Percentiles rank a stretch among this genome's conserved stretches.
These are phyloP conservation scores for Haplosporangium sp. DNA, from an alignment of 371 early-diverging fungal genomes.

Conservation along the genomic window DNA sequence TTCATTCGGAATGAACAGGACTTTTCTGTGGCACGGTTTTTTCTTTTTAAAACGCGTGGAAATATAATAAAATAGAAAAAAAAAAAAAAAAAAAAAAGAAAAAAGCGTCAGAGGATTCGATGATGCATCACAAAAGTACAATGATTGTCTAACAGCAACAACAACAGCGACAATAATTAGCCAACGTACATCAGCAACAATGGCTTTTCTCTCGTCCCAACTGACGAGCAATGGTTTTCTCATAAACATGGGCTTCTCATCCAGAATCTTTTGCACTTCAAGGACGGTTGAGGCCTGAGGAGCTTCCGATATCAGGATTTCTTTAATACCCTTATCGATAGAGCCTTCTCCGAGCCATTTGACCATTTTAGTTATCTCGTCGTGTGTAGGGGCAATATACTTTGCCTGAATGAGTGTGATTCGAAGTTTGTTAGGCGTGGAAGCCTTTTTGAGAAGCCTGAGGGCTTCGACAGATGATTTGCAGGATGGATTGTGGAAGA, in stretches of 20 bases:
- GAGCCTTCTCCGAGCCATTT: conserved; percentile 18
- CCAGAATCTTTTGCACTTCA: conserved; percentile 27
- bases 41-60: too few relatives aligned
- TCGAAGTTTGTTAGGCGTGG: conserved; percentile 3
- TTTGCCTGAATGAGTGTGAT: conserved; percentile 24
- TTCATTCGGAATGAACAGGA: too few relatives aligned
- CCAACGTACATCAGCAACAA: conserved; percentile 25
- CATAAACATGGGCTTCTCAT: conserved; percentile 18
- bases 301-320: conserved; percentile 9
- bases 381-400: conserved; percentile 13
- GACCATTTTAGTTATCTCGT: conserved; percentile 15
- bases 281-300: conserved; percentile 16
- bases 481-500: conserved; percentile 54
- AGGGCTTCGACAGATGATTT: conserved; percentile 9
- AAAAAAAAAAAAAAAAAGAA: too few relatives aligned
- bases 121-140: too few relatives aligned
- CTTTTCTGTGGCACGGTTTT: conserved; percentile 24
- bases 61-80: too few relatives aligned
- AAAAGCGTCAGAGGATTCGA: too few relatives aligned
- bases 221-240: conserved; percentile 42
- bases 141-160: too few relatives aligned
- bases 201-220: conserved; percentile 37
- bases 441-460: conserved; percentile 9
- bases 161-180: neutral
- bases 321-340: neutral